Evolutionary conservation across 1,284 basidiomycete species (phyloP).

Genomic region (Trametes polyzona): DNA sequence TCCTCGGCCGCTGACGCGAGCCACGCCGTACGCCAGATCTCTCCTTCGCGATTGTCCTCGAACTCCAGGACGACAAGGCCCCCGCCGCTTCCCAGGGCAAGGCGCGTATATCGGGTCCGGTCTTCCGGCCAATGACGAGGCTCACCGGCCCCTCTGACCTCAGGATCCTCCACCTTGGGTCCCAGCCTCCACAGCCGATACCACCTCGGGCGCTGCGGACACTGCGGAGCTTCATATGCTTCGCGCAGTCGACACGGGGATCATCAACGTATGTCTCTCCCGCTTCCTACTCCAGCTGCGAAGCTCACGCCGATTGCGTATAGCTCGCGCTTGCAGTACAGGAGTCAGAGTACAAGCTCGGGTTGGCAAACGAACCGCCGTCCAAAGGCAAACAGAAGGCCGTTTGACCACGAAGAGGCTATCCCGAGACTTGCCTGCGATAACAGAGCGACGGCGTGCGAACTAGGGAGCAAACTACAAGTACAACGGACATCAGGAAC

Average conservation of each 20-base stretch:
- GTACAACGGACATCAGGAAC: constrained; percentile 29
- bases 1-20: background rate
- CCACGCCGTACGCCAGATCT: constrained; percentile 45
- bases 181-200: constrained; percentile 66
- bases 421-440: constrained; percentile 1
- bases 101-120: background rate
- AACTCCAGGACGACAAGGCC: constrained; percentile 72
- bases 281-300: background rate
- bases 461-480: constrained; percentile 19
- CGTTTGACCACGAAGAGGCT: constrained; percentile 4
- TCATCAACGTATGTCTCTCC: constrained; percentile 69
- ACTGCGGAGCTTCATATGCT: constrained; percentile 69
- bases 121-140: too few relatives aligned
- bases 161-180: constrained; percentile 77
- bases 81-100: constrained; percentile 45
- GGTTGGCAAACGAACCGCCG: constrained; percentile 31
- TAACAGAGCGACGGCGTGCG: constrained; percentile 5
- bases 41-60: constrained; percentile 84
- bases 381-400: constrained; percentile 40
- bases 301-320: background rate
- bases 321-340: constrained; percentile 80
- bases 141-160: background rate
- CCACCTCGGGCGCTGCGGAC: constrained; percentile 61
- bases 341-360: constrained; percentile 72
- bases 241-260: constrained; percentile 83